Evolutionary conservation across 2,329 filamentous ascomycete species (phyloP).

Genomic region (Botrytis fragariae): DNA sequence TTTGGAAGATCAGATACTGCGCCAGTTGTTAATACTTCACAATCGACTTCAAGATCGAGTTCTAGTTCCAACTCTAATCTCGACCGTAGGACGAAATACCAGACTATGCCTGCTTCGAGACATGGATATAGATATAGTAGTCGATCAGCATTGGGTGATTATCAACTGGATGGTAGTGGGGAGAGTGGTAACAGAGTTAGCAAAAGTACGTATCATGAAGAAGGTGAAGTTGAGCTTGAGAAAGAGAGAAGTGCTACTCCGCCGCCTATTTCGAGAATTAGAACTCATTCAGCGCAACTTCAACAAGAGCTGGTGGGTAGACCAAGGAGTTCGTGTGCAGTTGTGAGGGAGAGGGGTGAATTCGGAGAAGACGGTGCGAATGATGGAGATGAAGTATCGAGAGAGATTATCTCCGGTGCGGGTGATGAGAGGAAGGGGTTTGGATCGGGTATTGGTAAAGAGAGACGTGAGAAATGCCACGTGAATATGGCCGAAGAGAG

Average conservation of each 20-base stretch:
- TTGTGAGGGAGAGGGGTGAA: constrained; percentile 4
- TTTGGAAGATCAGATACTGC: constrained; percentile 13
- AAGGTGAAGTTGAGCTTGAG: background rate
- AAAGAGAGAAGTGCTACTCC: constrained; percentile 33
- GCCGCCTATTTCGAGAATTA: constrained; percentile 32
- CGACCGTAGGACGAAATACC: constrained; percentile 1
- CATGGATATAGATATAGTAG: background rate
- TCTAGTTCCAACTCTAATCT: background rate
- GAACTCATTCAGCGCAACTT: constrained; percentile 12
- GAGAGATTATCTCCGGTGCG: background rate
- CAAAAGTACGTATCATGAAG: constrained; percentile 17
- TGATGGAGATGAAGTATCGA: background rate
- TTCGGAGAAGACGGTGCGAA: constrained; percentile 15
- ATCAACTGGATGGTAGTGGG: constrained; percentile 3
- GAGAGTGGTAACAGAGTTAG: constrained; percentile 2
- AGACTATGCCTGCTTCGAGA: constrained; percentile 2
- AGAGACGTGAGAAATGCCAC: constrained; percentile 20
- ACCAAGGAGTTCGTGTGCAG: constrained; percentile 26
- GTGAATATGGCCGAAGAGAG: background rate
- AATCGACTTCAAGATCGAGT: background rate
- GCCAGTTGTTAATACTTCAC: background rate
- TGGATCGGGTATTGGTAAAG: background rate
- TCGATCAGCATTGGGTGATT: background rate
- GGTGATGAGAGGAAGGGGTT: background rate
- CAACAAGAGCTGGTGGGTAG: constrained; percentile 10